A percentile compares a stretch with the other conserved stretches of the same genome.
Conservation (phyloP, 768 basidiomycete genomes). For the Gloeophyllum trabeum region DNA sequence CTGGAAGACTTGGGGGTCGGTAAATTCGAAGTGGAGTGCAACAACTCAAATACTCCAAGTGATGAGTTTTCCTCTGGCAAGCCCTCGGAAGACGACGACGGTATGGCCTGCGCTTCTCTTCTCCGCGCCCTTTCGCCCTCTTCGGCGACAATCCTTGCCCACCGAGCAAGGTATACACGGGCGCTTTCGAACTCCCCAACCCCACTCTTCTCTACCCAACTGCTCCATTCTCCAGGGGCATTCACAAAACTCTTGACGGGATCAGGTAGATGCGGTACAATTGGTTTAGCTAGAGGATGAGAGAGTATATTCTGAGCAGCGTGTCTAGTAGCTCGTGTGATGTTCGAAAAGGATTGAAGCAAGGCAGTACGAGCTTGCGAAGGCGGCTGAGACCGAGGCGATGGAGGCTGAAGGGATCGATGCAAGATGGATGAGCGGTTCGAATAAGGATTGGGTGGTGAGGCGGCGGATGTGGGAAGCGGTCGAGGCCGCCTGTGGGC, state of each 20-base stretch:
- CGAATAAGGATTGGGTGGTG: conserved; percentile 43
- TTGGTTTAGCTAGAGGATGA: conserved; percentile 92
- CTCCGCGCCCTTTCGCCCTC: conserved; percentile 88
- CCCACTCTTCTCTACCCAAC: conserved; percentile 87
- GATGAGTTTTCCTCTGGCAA: conserved; percentile 57
- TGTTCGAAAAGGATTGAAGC: conserved; percentile 88
- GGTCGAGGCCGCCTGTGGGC: conserved; percentile 69
- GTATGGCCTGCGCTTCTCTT: conserved; percentile 64
- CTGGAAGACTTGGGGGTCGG: conserved; percentile 78
- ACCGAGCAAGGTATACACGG: conserved; percentile 88
- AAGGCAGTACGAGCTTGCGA: conserved; percentile 74
- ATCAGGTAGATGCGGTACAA: conserved; percentile 91
- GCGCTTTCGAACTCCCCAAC: conserved; percentile 97
- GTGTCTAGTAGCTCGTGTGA: conserved; percentile 86
- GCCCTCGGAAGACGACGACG: conserved; percentile 35
- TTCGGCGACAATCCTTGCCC: conserved; percentile 96
- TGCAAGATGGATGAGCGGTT: conserved; percentile 70
- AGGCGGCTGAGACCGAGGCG: conserved; percentile 37
- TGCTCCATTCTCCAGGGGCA: conserved; percentile 87
- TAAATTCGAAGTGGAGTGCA: conserved; percentile 69
- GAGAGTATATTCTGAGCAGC: conserved; percentile 93
- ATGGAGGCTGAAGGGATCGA: conserved; percentile 51
- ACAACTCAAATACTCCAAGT: conserved; percentile 79
- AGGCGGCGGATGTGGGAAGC: conserved; percentile 26
- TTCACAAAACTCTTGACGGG: conserved; percentile 86